Evolutionary conservation across 495 filamentous ascomycete species (phyloP), one percentile per base, ranked within the genome.

Genomic region (Daldinia bambusicola): DNA sequence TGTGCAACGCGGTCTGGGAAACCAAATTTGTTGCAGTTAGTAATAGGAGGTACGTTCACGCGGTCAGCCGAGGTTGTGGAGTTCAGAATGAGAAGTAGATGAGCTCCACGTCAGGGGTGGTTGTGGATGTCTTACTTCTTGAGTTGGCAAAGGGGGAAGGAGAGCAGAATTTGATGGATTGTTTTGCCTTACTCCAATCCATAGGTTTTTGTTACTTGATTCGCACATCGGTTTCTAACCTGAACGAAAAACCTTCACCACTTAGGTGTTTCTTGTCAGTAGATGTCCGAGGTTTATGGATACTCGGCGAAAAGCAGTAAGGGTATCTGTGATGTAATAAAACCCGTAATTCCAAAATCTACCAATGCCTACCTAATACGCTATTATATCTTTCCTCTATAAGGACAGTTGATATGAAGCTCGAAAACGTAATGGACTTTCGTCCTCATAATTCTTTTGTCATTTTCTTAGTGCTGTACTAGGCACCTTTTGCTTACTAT

Each of bases 31-130:
- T 61, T 61, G 52, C 57, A 31, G 43, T 58, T 51, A 58, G 55
- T 45, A 52, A 58, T 34, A 36, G 38, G 38, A 30, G 41, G 40
- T 51, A 37, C 22, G 40, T 18, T 57, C 30, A 58, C 32, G 51
- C 40, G 52, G 52, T 61, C 56, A n/a, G 53, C 20, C 53, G 10
- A 61, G 53, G 48, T 59, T 26, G 36, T 53, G 40, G 52, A 50
- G 51, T 53, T 55, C 56, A 61, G 65, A 66, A 66, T 52, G 57
- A 63, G 70, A 40, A 50, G 66, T 55, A 66, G 66, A 50, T 51
- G 38, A 43, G 31, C 45, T 38, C 45, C 20, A 30, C 45, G 18
- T 26, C 51, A 43, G 32, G 30, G 34, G 43, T 61, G 18, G 60
- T 43, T 61, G 32, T 63, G 32, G 22, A 3, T 37, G 43, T 32